phyloP scores from a whole-genome alignment of 2,329 filamentous ascomycete genomes.

The Sarocladium kiliense region DNA sequence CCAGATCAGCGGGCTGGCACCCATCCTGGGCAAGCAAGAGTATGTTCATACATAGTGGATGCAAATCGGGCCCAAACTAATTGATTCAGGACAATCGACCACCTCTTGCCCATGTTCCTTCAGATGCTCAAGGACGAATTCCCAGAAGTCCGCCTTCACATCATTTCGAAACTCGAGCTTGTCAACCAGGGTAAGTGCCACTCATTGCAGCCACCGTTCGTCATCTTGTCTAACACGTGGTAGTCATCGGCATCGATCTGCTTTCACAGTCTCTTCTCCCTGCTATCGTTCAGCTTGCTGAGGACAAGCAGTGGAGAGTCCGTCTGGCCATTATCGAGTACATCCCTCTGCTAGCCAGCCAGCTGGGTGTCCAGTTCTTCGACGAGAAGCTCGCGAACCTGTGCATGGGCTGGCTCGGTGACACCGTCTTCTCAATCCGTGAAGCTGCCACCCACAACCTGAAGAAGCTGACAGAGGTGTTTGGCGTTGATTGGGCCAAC shows the following conservation, averaged over 20 bases:
- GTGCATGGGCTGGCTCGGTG: constrained; percentile 98
- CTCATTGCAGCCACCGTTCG: too few species aligned
- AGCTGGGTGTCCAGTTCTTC: constrained; percentile 95
- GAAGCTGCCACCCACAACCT: constrained; percentile 96
- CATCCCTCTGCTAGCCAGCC: constrained; percentile 90
- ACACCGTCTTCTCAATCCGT: constrained; percentile 97
- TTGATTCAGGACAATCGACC: constrained; percentile 73
- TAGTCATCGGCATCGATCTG: constrained; percentile 95
- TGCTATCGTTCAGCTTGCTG: constrained; percentile 93
- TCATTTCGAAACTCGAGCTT: constrained; percentile 98
- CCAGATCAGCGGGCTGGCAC: constrained; percentile 93
- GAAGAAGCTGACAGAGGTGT: constrained; percentile 97
- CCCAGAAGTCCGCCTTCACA: constrained; percentile 94
- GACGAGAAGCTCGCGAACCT: constrained; percentile 93
- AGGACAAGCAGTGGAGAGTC: constrained; percentile 99
- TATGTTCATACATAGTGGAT: constrained; percentile 38
- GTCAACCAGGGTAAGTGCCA: constrained; percentile 77
- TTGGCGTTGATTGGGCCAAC: constrained; percentile 95
- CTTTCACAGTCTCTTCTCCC: constrained; percentile 95
- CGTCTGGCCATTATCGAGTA: constrained; percentile 98
- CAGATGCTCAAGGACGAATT: constrained; percentile 99
- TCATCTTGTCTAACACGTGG: too few species aligned
- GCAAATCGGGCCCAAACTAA: neutral
- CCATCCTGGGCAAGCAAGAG: constrained; percentile 97
- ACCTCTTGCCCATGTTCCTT: constrained; percentile 96